These are phyloP conservation scores for Sordariomycetes sp. DNA, from an alignment of 2,329 filamentous ascomycete species.

Conservation along the genomic window DNA sequence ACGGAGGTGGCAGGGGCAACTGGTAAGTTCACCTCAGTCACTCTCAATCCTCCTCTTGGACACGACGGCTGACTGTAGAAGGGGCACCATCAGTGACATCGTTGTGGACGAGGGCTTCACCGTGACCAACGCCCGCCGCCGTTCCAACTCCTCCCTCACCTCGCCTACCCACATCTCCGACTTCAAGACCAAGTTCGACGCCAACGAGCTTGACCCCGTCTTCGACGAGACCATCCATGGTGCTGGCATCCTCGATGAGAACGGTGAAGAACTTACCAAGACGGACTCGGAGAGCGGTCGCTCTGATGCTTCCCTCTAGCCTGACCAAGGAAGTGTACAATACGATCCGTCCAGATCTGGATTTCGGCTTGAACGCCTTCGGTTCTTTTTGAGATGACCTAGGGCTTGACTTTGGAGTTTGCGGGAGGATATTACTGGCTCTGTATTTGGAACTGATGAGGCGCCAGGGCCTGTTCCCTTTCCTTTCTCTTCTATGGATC, in stretches of 20 bases:
- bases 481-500: too few relatives aligned
- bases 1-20: conserved; percentile 85
- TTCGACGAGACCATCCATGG: conserved; percentile 84
- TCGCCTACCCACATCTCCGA: conserved; percentile 60
- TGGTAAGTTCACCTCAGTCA: conserved; percentile 59
- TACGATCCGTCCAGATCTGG: too few relatives aligned
- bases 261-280: conserved; percentile 42
- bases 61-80: conserved; percentile 22
- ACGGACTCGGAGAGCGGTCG: conserved; percentile 49
- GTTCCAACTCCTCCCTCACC: conserved; percentile 80
- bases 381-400: too few relatives aligned
- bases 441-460: too few relatives aligned
- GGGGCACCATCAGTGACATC: conserved; percentile 80
- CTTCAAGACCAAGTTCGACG: conserved; percentile 96
- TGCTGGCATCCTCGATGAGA: conserved; percentile 40
- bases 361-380: too few relatives aligned
- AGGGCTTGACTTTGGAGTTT: too few relatives aligned
- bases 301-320: too few relatives aligned
- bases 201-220: conserved; percentile 79
- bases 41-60: conserved; percentile 1
- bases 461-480: too few relatives aligned
- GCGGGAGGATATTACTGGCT: too few relatives aligned
- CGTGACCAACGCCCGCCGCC: conserved; percentile 77
- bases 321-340: too few relatives aligned
- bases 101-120: conserved; percentile 76